Evolutionary conservation across 306 rosid genomes (phyloP).

Genomic region (Oemleria cerasiformis): DNA sequence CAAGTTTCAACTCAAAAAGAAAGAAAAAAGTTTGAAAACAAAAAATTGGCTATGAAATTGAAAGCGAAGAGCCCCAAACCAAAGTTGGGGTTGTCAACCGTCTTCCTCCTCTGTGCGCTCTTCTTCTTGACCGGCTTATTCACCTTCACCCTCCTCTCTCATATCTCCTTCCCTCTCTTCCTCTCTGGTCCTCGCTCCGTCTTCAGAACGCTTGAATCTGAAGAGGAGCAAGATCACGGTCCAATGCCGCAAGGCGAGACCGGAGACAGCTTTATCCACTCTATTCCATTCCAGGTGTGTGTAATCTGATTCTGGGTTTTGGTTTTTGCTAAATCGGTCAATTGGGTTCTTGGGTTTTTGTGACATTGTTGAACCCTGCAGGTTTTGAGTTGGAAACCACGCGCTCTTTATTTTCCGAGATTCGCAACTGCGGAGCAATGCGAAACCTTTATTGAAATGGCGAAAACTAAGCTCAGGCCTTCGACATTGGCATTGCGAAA

Average conservation of each 20-base stretch:
- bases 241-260: conserved; percentile 24
- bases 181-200: conserved; percentile 11
- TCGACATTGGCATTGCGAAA: conserved; percentile 55
- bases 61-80: conserved; percentile 20
- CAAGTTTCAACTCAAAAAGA: neutral
- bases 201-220: conserved; percentile 23
- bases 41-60: conserved; percentile 17
- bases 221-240: neutral
- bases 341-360: neutral
- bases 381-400: conserved; percentile 44
- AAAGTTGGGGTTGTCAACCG: conserved; percentile 13
- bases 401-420: conserved; percentile 38
- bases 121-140: conserved; percentile 18
- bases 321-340: neutral
- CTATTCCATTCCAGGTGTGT: conserved; percentile 40
- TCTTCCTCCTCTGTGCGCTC: conserved; percentile 22
- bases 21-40: neutral
- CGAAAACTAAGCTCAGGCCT: conserved; percentile 47
- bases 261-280: conserved; percentile 23
- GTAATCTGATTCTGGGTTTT: neutral
- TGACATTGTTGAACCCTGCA: conserved; percentile 1
- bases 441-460: conserved; percentile 39
- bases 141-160: conserved; percentile 22
- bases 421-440: conserved; percentile 46
- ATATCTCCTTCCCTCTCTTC: conserved; percentile 2